A percentile compares a stretch with the other conserved stretches of the same genome.
phyloP scores from a whole-genome alignment of 257 asterid species.

The Primulina eburnea region DNA sequence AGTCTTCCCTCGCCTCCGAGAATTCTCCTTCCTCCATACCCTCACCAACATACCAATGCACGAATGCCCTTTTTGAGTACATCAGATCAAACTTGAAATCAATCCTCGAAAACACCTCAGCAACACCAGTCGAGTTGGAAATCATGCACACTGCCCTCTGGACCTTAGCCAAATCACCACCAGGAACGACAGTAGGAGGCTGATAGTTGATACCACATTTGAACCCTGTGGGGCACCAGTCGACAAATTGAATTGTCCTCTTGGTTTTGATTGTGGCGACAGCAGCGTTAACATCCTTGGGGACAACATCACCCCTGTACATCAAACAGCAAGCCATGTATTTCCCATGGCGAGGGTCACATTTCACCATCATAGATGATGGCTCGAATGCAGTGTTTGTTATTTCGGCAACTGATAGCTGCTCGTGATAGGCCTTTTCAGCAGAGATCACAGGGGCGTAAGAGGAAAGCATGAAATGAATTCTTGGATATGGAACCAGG shows the following conservation, averaged over 20 bases:
- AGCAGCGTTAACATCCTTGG: constrained; percentile 51
- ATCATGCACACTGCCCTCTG: constrained; percentile 60
- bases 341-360: constrained; percentile 54
- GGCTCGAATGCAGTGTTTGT: constrained; percentile 63
- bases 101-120: constrained; percentile 56
- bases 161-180: constrained; percentile 58
- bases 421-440: constrained; percentile 60
- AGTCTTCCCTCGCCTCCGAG: constrained; percentile 59
- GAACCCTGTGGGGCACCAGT: constrained; percentile 58
- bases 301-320: constrained; percentile 58
- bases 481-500: constrained; percentile 57
- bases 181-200: constrained; percentile 59
- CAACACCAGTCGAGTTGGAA: constrained; percentile 52
- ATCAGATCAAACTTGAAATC: constrained; percentile 52
- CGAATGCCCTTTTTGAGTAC: constrained; percentile 56
- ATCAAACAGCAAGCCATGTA: constrained; percentile 57
- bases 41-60: constrained; percentile 63
- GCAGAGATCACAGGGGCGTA: constrained; percentile 61
- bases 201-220: constrained; percentile 60
- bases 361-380: constrained; percentile 57
- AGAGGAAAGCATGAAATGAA: constrained; percentile 57
- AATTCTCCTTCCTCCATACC: constrained; percentile 65
- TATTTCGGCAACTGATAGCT: constrained; percentile 53
- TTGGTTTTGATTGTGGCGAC: constrained; percentile 57
- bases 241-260: constrained; percentile 56